A percentile compares a stretch with the other conserved stretches of the same genome.
Conservation (phyloP, 2,329 filamentous ascomycete species). For the Aspergillus sp. region DNA sequence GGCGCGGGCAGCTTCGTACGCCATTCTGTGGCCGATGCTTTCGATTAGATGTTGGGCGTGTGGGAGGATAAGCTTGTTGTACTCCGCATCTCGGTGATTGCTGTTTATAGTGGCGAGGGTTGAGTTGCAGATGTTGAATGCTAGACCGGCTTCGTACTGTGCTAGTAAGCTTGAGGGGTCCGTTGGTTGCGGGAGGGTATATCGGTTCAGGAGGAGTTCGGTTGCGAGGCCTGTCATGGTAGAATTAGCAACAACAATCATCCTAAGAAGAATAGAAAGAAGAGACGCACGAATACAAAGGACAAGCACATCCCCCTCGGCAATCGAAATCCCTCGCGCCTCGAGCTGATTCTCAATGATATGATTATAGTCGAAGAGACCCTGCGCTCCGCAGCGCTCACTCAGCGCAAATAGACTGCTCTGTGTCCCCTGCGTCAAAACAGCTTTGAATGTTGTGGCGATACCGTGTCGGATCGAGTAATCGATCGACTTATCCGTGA, state of each 20-base stretch:
- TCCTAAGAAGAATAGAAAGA: neutral
- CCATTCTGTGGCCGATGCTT: slow-evolving; percentile 29
- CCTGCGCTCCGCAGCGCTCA: neutral
- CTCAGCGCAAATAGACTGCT: neutral
- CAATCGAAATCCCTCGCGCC: slow-evolving; percentile 8
- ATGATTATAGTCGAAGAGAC: neutral
- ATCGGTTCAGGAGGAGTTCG: too few relatives aligned
- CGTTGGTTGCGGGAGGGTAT: too few relatives aligned
- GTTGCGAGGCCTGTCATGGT: too few relatives aligned
- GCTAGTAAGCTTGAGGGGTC: too few relatives aligned
- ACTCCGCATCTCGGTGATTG: slow-evolving; percentile 18
- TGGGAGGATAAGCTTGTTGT: slow-evolving; percentile 24
- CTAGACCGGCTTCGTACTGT: too few relatives aligned
- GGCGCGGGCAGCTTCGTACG: slow-evolving; percentile 25
- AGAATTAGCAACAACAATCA: too few relatives aligned
- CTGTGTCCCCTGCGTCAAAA: neutral
- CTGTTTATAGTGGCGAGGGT: too few relatives aligned
- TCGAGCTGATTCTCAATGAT: neutral
- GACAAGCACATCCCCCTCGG: slow-evolving; percentile 27
- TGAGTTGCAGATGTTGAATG: too few relatives aligned
- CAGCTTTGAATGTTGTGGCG: too few relatives aligned
- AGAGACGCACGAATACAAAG: slow-evolving; percentile 25
- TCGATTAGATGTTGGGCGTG: slow-evolving; percentile 23
- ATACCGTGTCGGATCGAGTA: too few relatives aligned
- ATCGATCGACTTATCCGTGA: too few relatives aligned